phyloP scores from a whole-genome alignment of 352 stramenopile genomes.

The Pythium chondricola region DNA sequence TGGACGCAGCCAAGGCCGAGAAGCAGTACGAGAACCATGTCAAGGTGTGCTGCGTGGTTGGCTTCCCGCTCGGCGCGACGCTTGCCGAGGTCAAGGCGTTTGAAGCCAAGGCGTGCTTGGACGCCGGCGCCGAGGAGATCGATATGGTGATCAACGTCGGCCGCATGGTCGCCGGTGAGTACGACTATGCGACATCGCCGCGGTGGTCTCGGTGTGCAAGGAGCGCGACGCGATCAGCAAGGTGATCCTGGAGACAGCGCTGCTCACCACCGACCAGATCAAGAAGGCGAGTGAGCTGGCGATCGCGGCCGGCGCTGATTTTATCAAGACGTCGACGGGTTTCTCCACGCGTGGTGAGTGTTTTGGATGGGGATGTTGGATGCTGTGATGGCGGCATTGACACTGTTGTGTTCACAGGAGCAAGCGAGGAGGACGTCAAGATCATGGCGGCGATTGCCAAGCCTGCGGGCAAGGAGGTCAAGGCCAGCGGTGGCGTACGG shows the following conservation, averaged over 20 bases:
- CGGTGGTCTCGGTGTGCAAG: conserved; percentile 66
- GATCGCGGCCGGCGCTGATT: conserved; percentile 66
- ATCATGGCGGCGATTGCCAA: conserved; percentile 63
- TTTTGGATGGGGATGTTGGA: not conserved
- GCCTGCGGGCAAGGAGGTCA: conserved; percentile 62
- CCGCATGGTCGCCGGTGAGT: conserved; percentile 48
- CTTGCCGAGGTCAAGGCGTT: conserved; percentile 61
- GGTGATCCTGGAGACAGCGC: conserved; percentile 81
- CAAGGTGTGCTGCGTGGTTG: conserved; percentile 80
- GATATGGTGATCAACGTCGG: conserved; percentile 86
- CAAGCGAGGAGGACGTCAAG: conserved; percentile 71
- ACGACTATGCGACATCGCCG: conserved; percentile 72
- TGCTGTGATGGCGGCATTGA: conserved; percentile 4
- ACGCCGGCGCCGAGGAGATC: conserved; percentile 76
- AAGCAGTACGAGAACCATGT: conserved; percentile 32
- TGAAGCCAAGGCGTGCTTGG: conserved; percentile 57
- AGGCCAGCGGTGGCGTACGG: conserved; percentile 78
- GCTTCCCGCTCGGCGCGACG: conserved; percentile 69
- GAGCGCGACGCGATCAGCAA: conserved; percentile 50
- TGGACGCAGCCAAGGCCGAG: conserved; percentile 33
- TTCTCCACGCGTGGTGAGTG: conserved; percentile 69
- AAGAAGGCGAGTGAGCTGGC: conserved; percentile 57
- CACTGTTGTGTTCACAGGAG: no score
- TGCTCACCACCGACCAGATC: conserved; percentile 69
- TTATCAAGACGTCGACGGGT: conserved; percentile 86